Percentiles rank a stretch among this genome's conserved stretches.
These are phyloP conservation scores for Tuber calosporum DNA, from an alignment of 495 filamentous ascomycete genomes.

Conservation along the genomic window DNA sequence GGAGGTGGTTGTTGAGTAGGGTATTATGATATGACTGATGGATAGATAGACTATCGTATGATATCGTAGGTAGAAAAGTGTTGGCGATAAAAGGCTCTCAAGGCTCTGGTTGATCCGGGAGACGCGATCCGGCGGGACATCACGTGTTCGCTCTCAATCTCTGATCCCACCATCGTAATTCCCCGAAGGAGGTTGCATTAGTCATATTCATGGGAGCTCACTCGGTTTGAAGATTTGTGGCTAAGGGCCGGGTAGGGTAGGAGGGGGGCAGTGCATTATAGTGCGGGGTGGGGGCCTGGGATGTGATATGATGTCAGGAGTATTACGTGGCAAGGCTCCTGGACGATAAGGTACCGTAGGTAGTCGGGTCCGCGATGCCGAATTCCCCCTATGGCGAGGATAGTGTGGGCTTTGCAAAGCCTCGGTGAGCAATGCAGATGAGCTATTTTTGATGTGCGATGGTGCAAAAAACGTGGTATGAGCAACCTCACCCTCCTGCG, in stretches of 20 bases:
- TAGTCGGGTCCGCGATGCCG: no score
- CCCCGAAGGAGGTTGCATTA: background rate
- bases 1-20: no score
- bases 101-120: background rate
- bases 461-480: background rate
- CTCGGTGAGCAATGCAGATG: background rate
- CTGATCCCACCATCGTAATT: no score
- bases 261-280: background rate
- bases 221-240: background rate
- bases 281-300: background rate
- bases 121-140: background rate
- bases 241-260: no score
- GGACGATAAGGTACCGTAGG: background rate
- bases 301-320: background rate
- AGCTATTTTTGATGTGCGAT: background rate
- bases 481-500: background rate
- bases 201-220: background rate
- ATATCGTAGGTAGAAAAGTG: background rate
- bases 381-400: background rate
- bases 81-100: background rate
- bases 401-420: background rate
- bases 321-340: background rate
- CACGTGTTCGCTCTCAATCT: background rate
- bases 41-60: no score
- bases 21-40: no score